Percentiles rank a stretch among this genome's conserved stretches.
Evolutionary conservation across 345 rosid genomes (phyloP).

Genomic region (Brassica rapa): DNA sequence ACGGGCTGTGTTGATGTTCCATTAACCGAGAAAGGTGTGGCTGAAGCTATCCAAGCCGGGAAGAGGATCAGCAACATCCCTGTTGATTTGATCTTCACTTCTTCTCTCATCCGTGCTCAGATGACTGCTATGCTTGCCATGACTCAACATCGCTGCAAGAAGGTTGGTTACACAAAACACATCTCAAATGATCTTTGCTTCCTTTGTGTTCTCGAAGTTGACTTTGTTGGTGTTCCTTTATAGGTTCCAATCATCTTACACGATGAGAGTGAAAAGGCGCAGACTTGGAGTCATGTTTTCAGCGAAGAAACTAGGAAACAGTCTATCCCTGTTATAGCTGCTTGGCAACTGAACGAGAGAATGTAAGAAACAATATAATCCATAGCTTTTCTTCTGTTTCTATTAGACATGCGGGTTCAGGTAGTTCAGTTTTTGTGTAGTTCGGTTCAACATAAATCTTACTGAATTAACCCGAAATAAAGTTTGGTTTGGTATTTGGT

Average conservation of each 20-base stretch:
- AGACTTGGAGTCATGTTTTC: slow-evolving; percentile 78
- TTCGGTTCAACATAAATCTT: neutral
- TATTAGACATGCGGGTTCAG: neutral
- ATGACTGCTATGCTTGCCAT: slow-evolving; percentile 99
- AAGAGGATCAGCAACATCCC: slow-evolving; percentile 95
- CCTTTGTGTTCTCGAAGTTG: neutral
- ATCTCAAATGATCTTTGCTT: neutral
- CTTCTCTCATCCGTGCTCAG: slow-evolving; percentile 91
- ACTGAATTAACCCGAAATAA: too few species aligned
- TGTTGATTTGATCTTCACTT: slow-evolving; percentile 87
- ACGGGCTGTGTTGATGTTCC: slow-evolving; percentile 99
- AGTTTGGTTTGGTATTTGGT: neutral
- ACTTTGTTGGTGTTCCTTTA: slow-evolving; percentile 5
- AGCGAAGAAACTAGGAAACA: slow-evolving; percentile 86
- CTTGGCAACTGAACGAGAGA: slow-evolving; percentile 98
- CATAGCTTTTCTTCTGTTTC: neutral
- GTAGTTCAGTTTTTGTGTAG: neutral
- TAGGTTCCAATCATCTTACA: slow-evolving; percentile 91
- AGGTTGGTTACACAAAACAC: slow-evolving; percentile 52
- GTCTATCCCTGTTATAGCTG: slow-evolving; percentile 79
- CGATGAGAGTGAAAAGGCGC: slow-evolving; percentile 74
- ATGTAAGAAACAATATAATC: slow-evolving; percentile 52
- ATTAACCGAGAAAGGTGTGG: slow-evolving; percentile 85
- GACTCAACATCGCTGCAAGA: slow-evolving; percentile 92
- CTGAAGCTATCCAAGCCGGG: slow-evolving; percentile 98